Percentiles rank a stretch among this genome's conserved stretches.
Conservation (phyloP, 345 rosid species). For the Lumnitzera littorea region DNA sequence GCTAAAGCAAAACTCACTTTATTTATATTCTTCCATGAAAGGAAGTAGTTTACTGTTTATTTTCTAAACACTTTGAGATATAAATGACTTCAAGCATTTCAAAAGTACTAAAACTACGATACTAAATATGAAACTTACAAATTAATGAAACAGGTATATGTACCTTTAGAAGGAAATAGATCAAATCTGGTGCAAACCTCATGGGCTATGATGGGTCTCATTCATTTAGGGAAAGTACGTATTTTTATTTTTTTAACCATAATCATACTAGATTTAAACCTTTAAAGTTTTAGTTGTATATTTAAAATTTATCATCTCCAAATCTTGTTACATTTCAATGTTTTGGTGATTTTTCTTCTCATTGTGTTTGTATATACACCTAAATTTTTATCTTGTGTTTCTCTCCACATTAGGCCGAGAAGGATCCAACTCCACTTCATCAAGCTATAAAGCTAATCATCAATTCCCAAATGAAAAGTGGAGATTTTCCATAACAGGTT, state of each 20-base stretch:
- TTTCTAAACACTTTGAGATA: too few relatives aligned
- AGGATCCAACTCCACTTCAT: conserved; percentile 57
- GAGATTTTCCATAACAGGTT: conserved; percentile 66
- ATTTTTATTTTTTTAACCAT: not conserved
- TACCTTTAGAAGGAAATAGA: conserved; percentile 33
- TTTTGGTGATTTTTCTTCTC: too few relatives aligned
- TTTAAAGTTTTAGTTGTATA: not conserved
- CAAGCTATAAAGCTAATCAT: conserved; percentile 57
- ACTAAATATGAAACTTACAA: not conserved
- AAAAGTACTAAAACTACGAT: too few relatives aligned
- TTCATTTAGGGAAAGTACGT: conserved; percentile 44
- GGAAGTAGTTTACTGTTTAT: too few relatives aligned
- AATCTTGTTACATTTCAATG: too few relatives aligned
- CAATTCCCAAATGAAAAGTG: conserved; percentile 53
- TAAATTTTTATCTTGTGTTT: too few relatives aligned
- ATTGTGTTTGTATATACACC: too few relatives aligned
- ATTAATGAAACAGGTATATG: conserved; percentile 18
- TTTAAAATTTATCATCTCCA: too few relatives aligned
- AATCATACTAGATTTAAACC: not conserved
- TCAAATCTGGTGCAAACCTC: conserved; percentile 51
- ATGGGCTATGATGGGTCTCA: conserved; percentile 41
- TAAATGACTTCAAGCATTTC: too few relatives aligned
- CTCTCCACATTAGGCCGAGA: conserved; percentile 26
- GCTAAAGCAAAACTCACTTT: too few relatives aligned
- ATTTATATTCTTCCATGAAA: too few relatives aligned